phyloP scores from a whole-genome alignment of 371 early-diverging fungal species.

The Lichtheimia ornata region DNA sequence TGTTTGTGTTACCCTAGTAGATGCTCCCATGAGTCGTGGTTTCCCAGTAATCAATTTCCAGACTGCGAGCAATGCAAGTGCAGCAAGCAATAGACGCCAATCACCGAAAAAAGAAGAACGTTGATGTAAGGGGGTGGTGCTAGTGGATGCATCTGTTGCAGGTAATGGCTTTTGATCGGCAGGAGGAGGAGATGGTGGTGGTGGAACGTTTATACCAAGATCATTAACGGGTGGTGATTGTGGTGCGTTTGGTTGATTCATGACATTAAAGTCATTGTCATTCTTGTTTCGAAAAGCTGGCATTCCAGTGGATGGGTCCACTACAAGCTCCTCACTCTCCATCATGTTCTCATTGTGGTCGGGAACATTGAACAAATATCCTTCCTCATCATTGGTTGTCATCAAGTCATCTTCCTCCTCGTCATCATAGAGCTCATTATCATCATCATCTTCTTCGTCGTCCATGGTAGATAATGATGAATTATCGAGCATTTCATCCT shows the following conservation, averaged over 20 bases:
- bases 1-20: not conserved
- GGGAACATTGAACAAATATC: not conserved
- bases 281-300: constrained; percentile 10
- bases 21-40: constrained; percentile 1
- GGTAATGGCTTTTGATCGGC: not conserved
- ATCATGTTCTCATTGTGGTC: constrained; percentile 7
- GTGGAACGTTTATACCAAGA: not conserved
- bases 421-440: not conserved
- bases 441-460: not conserved
- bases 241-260: not conserved
- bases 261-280: constrained; percentile 10
- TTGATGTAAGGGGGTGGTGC: not conserved
- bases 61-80: not conserved
- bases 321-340: not conserved
- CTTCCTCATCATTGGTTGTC: too few species aligned
- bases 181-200: not conserved
- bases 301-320: constrained; percentile 11
- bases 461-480: not conserved
- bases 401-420: not conserved
- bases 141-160: not conserved
- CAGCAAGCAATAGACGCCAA: not conserved
- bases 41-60: not conserved
- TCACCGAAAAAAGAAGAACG: not conserved
- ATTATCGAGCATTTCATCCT: not conserved
- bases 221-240: not conserved